phyloP scores from a whole-genome alignment of 1,284 basidiomycete species.

The Vanrija pseudolonga region DNA sequence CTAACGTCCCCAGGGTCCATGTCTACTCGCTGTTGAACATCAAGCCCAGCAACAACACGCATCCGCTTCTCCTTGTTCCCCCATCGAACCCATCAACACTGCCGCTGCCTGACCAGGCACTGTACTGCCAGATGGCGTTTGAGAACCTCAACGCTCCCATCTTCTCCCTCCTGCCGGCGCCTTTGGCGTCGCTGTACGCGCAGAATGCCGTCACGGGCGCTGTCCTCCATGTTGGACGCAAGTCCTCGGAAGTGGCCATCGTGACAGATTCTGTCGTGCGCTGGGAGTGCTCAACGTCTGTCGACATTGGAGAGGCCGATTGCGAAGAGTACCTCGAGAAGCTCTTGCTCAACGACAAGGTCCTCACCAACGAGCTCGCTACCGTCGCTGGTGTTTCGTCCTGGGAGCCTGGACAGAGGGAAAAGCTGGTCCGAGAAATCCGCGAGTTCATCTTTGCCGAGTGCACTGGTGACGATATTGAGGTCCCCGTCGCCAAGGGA shows the following conservation, averaged over 20 bases:
- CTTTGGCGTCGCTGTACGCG: slow-evolving; percentile 78
- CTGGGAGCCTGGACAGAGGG: slow-evolving; percentile 26
- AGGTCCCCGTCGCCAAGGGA: slow-evolving; percentile 28
- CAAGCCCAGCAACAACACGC: slow-evolving; percentile 71
- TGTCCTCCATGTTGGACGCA: slow-evolving; percentile 77
- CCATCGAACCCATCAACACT: slow-evolving; percentile 58
- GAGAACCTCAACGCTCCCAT: slow-evolving; percentile 92
- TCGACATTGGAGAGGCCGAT: slow-evolving; percentile 65
- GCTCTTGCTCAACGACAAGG: slow-evolving; percentile 62
- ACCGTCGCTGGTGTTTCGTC: slow-evolving; percentile 52
- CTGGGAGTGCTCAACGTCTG: slow-evolving; percentile 59
- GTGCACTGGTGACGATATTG: slow-evolving; percentile 42
- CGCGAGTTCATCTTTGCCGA: slow-evolving; percentile 37
- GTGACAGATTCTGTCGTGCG: slow-evolving; percentile 73
- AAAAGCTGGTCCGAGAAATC: slow-evolving; percentile 33
- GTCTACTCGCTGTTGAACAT: slow-evolving; percentile 72
- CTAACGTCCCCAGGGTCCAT: slow-evolving; percentile 64
- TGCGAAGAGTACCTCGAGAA: slow-evolving; percentile 72
- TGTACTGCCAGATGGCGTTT: slow-evolving; percentile 87
- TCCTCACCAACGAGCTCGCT: slow-evolving; percentile 60
- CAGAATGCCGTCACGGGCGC: slow-evolving; percentile 73
- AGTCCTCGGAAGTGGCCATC: slow-evolving; percentile 64
- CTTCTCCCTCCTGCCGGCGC: slow-evolving; percentile 76
- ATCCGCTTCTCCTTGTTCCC: slow-evolving; percentile 42
- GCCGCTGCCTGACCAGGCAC: slow-evolving; percentile 59